Conservation (phyloP, 2,329 filamentous ascomycete genomes). For the Chaetomiaceae sp. region DNA sequence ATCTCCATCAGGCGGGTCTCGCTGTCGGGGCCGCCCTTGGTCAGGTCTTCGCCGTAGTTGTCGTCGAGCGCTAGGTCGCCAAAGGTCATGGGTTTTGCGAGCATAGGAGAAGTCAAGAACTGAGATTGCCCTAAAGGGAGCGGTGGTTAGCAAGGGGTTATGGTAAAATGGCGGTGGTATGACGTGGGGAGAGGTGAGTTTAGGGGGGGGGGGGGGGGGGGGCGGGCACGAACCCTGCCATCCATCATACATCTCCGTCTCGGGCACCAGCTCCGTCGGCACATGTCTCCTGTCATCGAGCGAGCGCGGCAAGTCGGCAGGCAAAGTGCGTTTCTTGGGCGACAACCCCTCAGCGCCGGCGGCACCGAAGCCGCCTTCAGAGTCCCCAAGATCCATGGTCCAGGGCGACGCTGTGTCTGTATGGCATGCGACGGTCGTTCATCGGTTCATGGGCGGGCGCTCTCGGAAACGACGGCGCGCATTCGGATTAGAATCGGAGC, state of each 20-base stretch:
- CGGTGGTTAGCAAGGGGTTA: slow-evolving; percentile 11
- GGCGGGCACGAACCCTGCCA: slow-evolving; percentile 80
- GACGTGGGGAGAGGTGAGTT: slow-evolving; percentile 14
- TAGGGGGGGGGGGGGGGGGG: no score
- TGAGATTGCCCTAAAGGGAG: slow-evolving; percentile 75
- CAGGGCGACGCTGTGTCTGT: slow-evolving; percentile 30
- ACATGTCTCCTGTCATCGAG: slow-evolving; percentile 79
- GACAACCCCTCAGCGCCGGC: slow-evolving; percentile 13
- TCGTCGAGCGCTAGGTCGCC: slow-evolving; percentile 78
- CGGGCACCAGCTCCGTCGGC: slow-evolving; percentile 61
- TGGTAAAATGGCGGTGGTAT: slow-evolving; percentile 1
- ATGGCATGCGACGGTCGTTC: slow-evolving; percentile 21
- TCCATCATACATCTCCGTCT: slow-evolving; percentile 97
- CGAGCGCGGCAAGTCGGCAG: slow-evolving; percentile 82
- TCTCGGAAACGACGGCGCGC: slow-evolving; percentile 3
- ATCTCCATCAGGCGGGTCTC: slow-evolving; percentile 91
- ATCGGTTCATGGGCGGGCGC: slow-evolving; percentile 14
- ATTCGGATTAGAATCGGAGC: slow-evolving; percentile 1
- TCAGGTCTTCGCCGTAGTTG: slow-evolving; percentile 63
- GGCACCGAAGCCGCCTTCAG: slow-evolving; percentile 30
- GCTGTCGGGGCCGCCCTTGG: slow-evolving; percentile 62
- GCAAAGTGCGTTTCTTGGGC: slow-evolving; percentile 54
- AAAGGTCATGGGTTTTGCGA: slow-evolving; percentile 80
- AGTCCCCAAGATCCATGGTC: slow-evolving; percentile 57
- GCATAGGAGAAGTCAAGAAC: slow-evolving; percentile 81